Conservation (phyloP, 352 stramenopile species). For the Phytopythium cucurbitacearum region DNA sequence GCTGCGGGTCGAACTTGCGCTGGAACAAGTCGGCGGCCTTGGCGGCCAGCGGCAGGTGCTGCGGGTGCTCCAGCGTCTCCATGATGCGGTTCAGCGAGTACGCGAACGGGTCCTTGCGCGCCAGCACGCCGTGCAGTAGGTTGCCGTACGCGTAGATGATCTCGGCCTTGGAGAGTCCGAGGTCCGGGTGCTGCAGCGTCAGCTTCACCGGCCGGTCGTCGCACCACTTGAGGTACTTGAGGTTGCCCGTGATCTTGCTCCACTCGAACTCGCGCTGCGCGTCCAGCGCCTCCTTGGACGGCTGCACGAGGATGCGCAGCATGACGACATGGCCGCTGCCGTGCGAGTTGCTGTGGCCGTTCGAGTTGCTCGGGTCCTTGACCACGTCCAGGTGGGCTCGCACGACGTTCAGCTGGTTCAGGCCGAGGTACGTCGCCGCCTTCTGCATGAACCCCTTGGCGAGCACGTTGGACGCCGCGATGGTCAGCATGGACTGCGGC, state of each 20-base stretch:
- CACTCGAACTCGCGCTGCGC: constrained; percentile 64
- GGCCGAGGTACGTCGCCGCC: constrained; percentile 82
- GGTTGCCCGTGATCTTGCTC: constrained; percentile 80
- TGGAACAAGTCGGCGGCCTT: constrained; percentile 96
- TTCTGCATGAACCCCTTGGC: constrained; percentile 81
- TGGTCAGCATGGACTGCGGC: constrained; percentile 82
- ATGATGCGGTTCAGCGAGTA: constrained; percentile 95
- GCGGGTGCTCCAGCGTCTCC: constrained; percentile 88
- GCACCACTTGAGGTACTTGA: constrained; percentile 88
- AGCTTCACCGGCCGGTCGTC: constrained; percentile 78
- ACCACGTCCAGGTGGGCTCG: constrained; percentile 95
- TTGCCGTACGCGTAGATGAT: constrained; percentile 95
- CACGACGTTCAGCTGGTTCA: constrained; percentile 94
- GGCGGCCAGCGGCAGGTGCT: constrained; percentile 87
- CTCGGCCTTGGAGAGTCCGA: constrained; percentile 91
- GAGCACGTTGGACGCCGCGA: constrained; percentile 80
- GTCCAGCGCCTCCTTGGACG: constrained; percentile 44
- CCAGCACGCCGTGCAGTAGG: constrained; percentile 94
- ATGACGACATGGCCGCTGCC: constrained; percentile 65
- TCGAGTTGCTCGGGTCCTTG: constrained; percentile 63
- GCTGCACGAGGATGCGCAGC: constrained; percentile 79
- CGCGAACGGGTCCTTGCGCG: constrained; percentile 91
- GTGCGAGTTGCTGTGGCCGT: constrained; percentile 6
- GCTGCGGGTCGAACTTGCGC: constrained; percentile 73
- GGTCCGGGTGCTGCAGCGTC: constrained; percentile 80